phyloP scores from a whole-genome alignment of 768 basidiomycete genomes.

The Ramaria sp. region DNA sequence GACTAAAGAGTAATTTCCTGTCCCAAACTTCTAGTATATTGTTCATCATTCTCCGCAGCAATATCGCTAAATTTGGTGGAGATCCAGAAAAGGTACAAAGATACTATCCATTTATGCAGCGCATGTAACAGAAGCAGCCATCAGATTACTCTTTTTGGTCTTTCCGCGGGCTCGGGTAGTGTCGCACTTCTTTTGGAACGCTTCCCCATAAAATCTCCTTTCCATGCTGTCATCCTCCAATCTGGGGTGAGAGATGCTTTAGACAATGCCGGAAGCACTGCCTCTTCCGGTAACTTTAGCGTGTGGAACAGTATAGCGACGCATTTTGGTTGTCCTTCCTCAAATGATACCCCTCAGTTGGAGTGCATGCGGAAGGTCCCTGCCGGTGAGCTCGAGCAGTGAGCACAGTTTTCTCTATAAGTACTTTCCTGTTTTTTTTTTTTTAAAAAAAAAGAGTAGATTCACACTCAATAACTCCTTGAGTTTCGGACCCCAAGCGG shows the following conservation, averaged over 20 bases:
- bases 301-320: not conserved
- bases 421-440: no score
- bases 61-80: conserved; percentile 9
- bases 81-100: conserved; percentile 7
- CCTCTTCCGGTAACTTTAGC: not conserved
- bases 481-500: conserved; percentile 4
- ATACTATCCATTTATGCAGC: not conserved
- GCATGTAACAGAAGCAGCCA: not conserved
- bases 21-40: not conserved
- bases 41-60: not conserved
- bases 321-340: not conserved
- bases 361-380: conserved; percentile 5
- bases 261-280: not conserved
- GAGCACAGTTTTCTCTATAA: not conserved
- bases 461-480: conserved; percentile 2
- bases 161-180: conserved; percentile 5
- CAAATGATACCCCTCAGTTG: not conserved
- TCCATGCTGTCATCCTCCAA: conserved; percentile 6
- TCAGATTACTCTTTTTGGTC: conserved; percentile 8
- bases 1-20: not conserved
- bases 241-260: conserved; percentile 9
- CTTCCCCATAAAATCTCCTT: not conserved
- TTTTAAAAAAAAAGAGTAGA: not conserved
- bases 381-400: conserved; percentile 2
- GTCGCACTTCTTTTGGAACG: conserved; percentile 6